Evolutionary conservation across 2,329 filamentous ascomycete genomes (phyloP).

Genomic region (Xylaria sp.): DNA sequence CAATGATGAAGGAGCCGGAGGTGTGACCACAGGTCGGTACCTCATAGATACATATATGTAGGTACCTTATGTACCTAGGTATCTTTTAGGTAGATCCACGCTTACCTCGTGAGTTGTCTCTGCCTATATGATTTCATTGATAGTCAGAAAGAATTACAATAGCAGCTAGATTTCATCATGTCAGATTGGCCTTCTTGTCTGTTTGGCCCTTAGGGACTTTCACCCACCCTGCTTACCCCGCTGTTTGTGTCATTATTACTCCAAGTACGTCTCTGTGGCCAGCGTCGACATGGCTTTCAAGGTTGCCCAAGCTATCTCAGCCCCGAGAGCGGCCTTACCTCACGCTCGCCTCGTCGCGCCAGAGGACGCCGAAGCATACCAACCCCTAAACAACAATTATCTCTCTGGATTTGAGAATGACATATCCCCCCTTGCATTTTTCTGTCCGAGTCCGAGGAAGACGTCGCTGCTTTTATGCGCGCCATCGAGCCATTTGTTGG

Average conservation of each 20-base stretch:
- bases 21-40: not conserved
- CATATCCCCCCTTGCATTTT: not conserved
- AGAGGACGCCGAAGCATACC: not conserved
- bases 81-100: too few relatives aligned
- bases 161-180: too few relatives aligned
- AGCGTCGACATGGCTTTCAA: not conserved
- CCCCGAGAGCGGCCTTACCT: not conserved
- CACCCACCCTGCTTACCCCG: too few relatives aligned
- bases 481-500: conserved; percentile 11
- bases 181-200: too few relatives aligned
- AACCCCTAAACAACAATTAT: not conserved
- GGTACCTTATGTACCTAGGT: too few relatives aligned
- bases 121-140: too few relatives aligned
- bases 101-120: too few relatives aligned
- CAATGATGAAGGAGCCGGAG: not conserved
- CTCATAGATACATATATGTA: too few relatives aligned
- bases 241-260: too few relatives aligned
- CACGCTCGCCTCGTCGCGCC: not conserved
- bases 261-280: too few relatives aligned
- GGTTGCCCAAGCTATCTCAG: not conserved
- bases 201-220: too few relatives aligned
- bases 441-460: not conserved
- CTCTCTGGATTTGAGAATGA: conserved; percentile 2
- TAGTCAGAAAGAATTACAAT: too few relatives aligned
- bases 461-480: conserved; percentile 2